Percentiles rank a stretch among this genome's conserved stretches.
Conservation (phyloP, 2,329 filamentous ascomycete species). For the Botrytis pseudocinerea region DNA sequence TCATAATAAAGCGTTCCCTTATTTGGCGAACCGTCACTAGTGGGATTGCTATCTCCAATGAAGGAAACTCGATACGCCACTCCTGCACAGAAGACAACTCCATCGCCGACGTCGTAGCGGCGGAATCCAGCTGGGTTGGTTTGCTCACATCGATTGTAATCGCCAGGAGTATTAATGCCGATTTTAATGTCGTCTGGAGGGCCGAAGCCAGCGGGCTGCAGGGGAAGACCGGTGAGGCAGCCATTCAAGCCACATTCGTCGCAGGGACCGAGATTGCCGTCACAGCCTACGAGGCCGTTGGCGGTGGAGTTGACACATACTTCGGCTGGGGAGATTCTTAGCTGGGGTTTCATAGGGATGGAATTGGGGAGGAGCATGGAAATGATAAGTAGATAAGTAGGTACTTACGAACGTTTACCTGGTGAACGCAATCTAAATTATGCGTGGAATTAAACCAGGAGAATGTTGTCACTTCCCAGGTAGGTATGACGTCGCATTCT, state of each 20-base stretch:
- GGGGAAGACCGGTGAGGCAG: neutral
- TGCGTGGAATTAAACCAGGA: slow-evolving; percentile 10
- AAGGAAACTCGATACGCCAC: neutral
- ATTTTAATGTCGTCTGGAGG: neutral
- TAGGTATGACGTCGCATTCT: slow-evolving; percentile 13
- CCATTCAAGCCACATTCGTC: neutral
- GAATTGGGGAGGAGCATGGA: neutral
- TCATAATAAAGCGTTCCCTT: neutral
- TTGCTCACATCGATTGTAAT: neutral
- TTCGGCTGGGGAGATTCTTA: neutral
- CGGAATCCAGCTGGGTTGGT: neutral
- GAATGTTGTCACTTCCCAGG: neutral
- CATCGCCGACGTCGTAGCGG: neutral
- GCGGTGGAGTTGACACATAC: neutral
- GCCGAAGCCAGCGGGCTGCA: neutral
- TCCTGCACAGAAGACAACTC: slow-evolving; percentile 1
- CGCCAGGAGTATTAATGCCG: neutral
- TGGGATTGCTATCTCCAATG: neutral
- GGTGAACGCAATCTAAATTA: slow-evolving; percentile 3
- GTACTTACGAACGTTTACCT: neutral
- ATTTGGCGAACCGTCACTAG: neutral
- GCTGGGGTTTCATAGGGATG: neutral
- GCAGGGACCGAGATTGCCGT: neutral
- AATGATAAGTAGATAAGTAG: neutral
- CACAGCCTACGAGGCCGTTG: neutral